Evolutionary conservation across 495 filamentous ascomycete species (phyloP).

Genomic region (Penicillium longicatenatum): DNA sequence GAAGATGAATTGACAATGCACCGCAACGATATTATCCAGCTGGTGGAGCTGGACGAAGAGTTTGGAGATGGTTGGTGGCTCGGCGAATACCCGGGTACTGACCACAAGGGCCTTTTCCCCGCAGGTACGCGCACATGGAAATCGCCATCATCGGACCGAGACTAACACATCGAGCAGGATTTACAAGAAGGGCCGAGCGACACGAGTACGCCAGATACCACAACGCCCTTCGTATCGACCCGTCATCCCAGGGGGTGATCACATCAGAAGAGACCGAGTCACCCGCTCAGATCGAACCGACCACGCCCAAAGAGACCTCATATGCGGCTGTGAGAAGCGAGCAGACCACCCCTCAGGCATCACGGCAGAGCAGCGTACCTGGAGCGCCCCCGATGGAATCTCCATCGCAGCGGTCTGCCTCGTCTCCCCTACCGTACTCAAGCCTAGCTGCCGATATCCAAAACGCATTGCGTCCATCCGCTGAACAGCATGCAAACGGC

Average conservation of each 20-base stretch:
- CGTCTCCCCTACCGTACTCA: conserved; percentile 44
- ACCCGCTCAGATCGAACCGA: conserved; percentile 26
- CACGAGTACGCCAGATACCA: conserved; percentile 12
- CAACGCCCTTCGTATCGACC: conserved; percentile 12
- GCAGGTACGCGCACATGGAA: conserved; percentile 60
- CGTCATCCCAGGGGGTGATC: conserved; percentile 10
- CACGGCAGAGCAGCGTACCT: conserved; percentile 45
- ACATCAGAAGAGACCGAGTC: conserved; percentile 25
- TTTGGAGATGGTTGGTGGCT: conserved; percentile 98
- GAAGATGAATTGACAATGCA: conserved; percentile 87
- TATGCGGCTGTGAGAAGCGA: conserved; percentile 33
- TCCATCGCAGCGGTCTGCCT: conserved; percentile 39
- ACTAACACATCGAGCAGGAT: conserved; percentile 17
- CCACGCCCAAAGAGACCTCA: conserved; percentile 19
- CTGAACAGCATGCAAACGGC: conserved; percentile 45
- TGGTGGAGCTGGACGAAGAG: conserved; percentile 94
- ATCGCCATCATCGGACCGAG: background rate
- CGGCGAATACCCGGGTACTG: conserved; percentile 75
- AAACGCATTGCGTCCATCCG: conserved; percentile 47
- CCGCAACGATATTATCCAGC: conserved; percentile 86
- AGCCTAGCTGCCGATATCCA: conserved; percentile 47
- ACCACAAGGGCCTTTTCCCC: conserved; percentile 82
- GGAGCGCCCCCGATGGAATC: conserved; percentile 31
- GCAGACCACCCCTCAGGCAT: conserved; percentile 51
- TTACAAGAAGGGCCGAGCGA: conserved; percentile 22